Conservation (phyloP, 163 green algal genomes). For the Scenedesmus sp. region DNA sequence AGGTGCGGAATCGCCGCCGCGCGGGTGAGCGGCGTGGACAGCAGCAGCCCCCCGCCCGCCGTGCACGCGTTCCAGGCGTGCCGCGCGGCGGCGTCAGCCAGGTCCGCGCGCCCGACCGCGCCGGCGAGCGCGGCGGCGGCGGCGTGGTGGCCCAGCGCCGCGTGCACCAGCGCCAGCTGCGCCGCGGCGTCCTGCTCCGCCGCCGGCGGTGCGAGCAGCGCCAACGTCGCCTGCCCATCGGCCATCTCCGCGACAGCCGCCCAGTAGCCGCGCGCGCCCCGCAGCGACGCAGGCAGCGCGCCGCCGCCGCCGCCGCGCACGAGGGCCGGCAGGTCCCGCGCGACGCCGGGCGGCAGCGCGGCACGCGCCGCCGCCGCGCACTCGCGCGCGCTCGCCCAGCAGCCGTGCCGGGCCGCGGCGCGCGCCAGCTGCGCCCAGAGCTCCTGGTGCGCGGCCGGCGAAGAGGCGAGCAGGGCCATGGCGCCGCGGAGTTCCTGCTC, state of each 20-base stretch:
- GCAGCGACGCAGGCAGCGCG: conserved; percentile 2
- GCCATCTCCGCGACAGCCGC: conserved; percentile 51
- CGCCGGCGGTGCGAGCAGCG: conserved; percentile 11
- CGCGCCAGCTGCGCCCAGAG: conserved; percentile 62
- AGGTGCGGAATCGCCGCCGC: conserved; percentile 46
- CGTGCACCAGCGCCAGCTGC: conserved; percentile 44
- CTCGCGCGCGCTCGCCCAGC: conserved; percentile 11
- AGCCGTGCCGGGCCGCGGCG: conserved; percentile 43
- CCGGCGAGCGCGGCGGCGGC: conserved; percentile 44
- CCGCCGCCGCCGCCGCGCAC: too few species aligned
- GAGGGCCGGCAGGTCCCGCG: conserved; percentile 14
- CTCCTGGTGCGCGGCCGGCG: conserved; percentile 54
- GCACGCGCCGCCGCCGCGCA: conserved; percentile 20
- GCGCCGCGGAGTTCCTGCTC: conserved; percentile 25
- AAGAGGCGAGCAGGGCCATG: conserved; percentile 28
- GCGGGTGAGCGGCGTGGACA: conserved; percentile 49
- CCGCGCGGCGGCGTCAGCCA: conserved; percentile 39
- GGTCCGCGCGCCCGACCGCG: conserved; percentile 42
- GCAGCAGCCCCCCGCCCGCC: conserved; percentile 37
- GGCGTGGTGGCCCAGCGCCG: conserved; percentile 48
- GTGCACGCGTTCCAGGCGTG: conserved; percentile 49
- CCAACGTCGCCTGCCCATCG: conserved; percentile 44
- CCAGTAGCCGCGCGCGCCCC: conserved; percentile 60
- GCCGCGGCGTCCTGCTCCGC: conserved; percentile 28
- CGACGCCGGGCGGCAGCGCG: conserved; percentile 33